Base-by-base conservation (phyloP, 176 grass and related monocot genomes). In the Lolium multiflorum region DNA sequence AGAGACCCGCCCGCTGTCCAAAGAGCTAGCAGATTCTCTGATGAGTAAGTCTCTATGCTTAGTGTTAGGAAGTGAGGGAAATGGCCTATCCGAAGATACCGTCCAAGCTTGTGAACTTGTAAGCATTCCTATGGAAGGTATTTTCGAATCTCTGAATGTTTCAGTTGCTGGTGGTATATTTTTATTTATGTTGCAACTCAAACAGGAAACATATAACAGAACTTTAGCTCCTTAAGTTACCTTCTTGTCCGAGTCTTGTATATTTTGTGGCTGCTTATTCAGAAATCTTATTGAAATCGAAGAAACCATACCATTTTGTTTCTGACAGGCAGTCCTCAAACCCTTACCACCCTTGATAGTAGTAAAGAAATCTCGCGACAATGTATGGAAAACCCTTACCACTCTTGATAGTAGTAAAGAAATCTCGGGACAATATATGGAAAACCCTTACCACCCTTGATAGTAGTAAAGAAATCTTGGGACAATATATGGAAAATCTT, bases 101-200 rank as follows among this genome's bases (percentile, higher is more conserved):
- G 9, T 89, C 28, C 77, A 92, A 64, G 81, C 84, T 18, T 90
- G 93, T 80, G 79, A 96, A 35, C 92, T 98, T 83, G 87, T 98
- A 76, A 94, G 87, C 84, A 96, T 98, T 88, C 93, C 96, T 51
- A 98, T 96, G 93, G 88, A 91, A 88, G 92, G 96, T 57, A 89
- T 85, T 87, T 98, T 94, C 59, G 96, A 98, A 84, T 98, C 96
- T 60, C 82, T 98, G 68, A 98, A 98, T 96, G 96, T 98, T 91
- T 94, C 96, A 21, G 93, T 98, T 72, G 92, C 96, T 12, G 93
- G 96, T 81, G 96, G 96, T 48, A 96, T 98, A 63, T 92, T 98
- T 80, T 91, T 98, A 61, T 96, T 96, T 81, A 94, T 98, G 93
- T 80, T 98, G 78, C 96, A 92, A 79, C 75, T 78, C 52, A 83